phyloP scores from a whole-genome alignment of 2,329 filamentous ascomycete species.

The Fusarium azukiicola region DNA sequence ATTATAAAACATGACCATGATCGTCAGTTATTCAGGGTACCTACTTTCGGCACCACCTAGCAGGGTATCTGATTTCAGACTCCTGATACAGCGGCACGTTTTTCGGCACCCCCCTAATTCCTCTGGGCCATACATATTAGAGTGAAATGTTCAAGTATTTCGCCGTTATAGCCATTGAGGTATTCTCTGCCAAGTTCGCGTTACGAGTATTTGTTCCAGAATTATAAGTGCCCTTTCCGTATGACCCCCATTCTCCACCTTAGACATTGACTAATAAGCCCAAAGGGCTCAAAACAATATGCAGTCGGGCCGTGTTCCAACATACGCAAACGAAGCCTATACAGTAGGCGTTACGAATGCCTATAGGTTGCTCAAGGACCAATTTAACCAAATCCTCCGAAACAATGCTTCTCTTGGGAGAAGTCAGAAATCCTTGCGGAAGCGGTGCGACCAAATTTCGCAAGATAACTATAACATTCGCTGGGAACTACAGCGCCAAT shows the following conservation, averaged over 20 bases:
- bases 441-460: not conserved
- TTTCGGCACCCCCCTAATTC: not conserved
- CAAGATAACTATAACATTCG: conserved; percentile 19
- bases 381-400: conserved; percentile 18
- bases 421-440: conserved; percentile 10
- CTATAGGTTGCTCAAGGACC: not conserved
- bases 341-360: not conserved
- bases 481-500: not conserved
- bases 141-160: not conserved
- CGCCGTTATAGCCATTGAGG: not conserved
- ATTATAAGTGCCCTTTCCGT: not conserved
- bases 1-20: not conserved
- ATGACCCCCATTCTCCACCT: not conserved
- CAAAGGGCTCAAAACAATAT: not conserved
- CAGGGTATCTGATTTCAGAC: not conserved
- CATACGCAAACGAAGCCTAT: not conserved
- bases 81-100: not conserved
- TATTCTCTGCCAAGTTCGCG: not conserved
- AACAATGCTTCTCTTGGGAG: conserved; percentile 20
- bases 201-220: not conserved
- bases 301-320: not conserved
- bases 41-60: not conserved
- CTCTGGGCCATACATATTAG: not conserved
- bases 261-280: not conserved
- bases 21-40: not conserved